These are phyloP conservation scores for Tausonia pullulans DNA, from an alignment of 1,284 basidiomycete genomes.

Conservation along the genomic window DNA sequence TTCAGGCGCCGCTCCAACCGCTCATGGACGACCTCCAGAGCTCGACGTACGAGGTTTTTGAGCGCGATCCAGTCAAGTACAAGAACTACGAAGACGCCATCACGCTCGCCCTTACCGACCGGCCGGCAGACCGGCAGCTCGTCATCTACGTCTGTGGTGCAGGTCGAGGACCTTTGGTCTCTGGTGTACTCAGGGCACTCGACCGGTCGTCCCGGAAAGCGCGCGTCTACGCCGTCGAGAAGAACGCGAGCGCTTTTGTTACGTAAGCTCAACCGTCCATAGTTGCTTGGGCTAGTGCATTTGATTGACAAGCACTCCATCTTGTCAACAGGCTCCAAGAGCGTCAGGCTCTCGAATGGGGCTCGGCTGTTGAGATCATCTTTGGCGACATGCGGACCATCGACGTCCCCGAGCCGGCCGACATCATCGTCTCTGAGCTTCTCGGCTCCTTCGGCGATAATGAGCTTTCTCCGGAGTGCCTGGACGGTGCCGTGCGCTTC, in stretches of 20 bases:
- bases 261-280: conserved; percentile 49
- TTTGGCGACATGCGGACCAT: conserved; percentile 89
- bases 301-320: background rate
- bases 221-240: conserved; percentile 81
- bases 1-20: conserved; percentile 93
- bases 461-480: conserved; percentile 92
- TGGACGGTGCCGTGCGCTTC: conserved; percentile 89
- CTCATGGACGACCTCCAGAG: conserved; percentile 95
- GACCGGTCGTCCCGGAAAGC: conserved; percentile 55
- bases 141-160: conserved; percentile 87
- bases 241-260: conserved; percentile 87
- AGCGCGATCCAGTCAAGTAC: conserved; percentile 96
- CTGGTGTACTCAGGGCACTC: conserved; percentile 68
- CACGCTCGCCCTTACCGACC: conserved; percentile 64
- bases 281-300: background rate
- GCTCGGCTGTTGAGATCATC: conserved; percentile 61
- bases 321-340: conserved; percentile 57
- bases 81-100: conserved; percentile 90
- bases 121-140: conserved; percentile 49
- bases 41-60: conserved; percentile 93
- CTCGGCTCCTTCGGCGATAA: conserved; percentile 98
- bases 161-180: conserved; percentile 87
- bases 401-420: conserved; percentile 68
- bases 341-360: conserved; percentile 72
- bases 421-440: conserved; percentile 91